A percentile compares a stretch with the other conserved stretches of the same genome.
Conservation (phyloP, 768 basidiomycete genomes). For the Coprinopsis marcescibilis region DNA sequence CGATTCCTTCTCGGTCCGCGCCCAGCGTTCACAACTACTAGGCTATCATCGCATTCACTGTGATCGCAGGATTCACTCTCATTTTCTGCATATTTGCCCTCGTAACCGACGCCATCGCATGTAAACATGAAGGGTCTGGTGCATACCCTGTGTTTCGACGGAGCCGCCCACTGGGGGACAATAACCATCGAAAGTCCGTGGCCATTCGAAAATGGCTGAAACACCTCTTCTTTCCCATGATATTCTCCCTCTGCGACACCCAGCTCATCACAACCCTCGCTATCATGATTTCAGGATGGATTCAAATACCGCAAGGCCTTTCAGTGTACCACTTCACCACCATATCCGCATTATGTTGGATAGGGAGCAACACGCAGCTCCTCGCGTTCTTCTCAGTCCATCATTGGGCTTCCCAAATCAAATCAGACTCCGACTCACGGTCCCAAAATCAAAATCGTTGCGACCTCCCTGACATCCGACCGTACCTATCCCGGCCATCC, state of each 20-base stretch:
- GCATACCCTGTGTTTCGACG: too few relatives aligned
- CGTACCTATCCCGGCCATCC: background rate
- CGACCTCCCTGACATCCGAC: background rate
- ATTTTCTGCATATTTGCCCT: background rate
- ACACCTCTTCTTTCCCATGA: constrained; percentile 5
- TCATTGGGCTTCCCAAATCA: background rate
- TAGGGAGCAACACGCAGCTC: constrained; percentile 5
- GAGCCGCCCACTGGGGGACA: background rate
- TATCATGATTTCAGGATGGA: constrained; percentile 4
- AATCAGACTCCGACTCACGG: background rate
- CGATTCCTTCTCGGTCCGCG: background rate
- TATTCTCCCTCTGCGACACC: constrained; percentile 8
- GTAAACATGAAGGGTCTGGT: background rate
- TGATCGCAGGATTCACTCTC: background rate
- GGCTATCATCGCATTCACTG: background rate
- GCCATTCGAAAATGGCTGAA: background rate
- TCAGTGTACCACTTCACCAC: constrained; percentile 8
- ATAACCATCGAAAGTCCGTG: background rate
- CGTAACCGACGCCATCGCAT: background rate
- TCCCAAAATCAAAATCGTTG: background rate
- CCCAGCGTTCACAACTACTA: background rate
- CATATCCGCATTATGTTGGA: constrained; percentile 2
- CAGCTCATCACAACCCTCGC: constrained; percentile 5
- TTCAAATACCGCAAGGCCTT: constrained; percentile 1
- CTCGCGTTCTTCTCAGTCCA: constrained; percentile 3